These are phyloP conservation scores for Mollisiaceae sp. DNA, from an alignment of 2,329 filamentous ascomycete genomes.

Conservation along the genomic window DNA sequence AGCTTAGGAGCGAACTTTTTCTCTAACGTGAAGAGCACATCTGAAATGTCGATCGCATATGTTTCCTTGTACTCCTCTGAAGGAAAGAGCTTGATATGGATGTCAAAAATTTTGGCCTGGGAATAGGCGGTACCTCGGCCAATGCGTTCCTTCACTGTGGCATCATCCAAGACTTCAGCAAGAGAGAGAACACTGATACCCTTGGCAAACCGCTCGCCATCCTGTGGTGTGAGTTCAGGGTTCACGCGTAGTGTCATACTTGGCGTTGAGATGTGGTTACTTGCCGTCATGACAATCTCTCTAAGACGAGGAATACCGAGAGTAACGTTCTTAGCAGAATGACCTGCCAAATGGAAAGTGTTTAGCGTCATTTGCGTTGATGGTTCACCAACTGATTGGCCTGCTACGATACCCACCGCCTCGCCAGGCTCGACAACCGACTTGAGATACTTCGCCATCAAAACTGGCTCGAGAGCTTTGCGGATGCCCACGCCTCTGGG, in stretches of 20 bases:
- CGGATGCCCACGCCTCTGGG: slow-evolving; percentile 42
- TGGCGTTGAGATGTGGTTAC: slow-evolving; percentile 85
- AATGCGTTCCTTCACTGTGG: slow-evolving; percentile 79
- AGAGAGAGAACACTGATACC: slow-evolving; percentile 86
- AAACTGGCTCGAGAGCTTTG: slow-evolving; percentile 68
- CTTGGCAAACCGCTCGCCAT: slow-evolving; percentile 85
- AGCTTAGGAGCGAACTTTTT: slow-evolving; percentile 77
- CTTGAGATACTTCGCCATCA: slow-evolving; percentile 90
- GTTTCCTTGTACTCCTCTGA: slow-evolving; percentile 81
- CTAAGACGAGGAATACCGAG: slow-evolving; percentile 95
- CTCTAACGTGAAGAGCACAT: slow-evolving; percentile 83
- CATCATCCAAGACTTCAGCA: slow-evolving; percentile 81
- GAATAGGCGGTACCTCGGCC: slow-evolving; percentile 71
- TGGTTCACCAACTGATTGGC: slow-evolving; percentile 94
- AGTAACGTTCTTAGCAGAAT: slow-evolving; percentile 98
- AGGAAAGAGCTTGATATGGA: slow-evolving; percentile 84
- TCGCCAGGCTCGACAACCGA: slow-evolving; percentile 94
- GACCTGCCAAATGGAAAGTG: slow-evolving; percentile 98
- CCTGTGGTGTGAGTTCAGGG: slow-evolving; percentile 68
- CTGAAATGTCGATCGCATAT: slow-evolving; percentile 79
- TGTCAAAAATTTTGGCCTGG: slow-evolving; percentile 83
- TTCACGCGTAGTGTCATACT: slow-evolving; percentile 85
- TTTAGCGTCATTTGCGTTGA: slow-evolving; percentile 99
- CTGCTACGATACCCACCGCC: slow-evolving; percentile 94
- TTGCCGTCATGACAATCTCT: slow-evolving; percentile 98